A percentile compares a stretch with the other conserved stretches of the same genome.
Evolutionary conservation across 768 basidiomycete genomes (phyloP).

Genomic region (Pleurotus djamor): DNA sequence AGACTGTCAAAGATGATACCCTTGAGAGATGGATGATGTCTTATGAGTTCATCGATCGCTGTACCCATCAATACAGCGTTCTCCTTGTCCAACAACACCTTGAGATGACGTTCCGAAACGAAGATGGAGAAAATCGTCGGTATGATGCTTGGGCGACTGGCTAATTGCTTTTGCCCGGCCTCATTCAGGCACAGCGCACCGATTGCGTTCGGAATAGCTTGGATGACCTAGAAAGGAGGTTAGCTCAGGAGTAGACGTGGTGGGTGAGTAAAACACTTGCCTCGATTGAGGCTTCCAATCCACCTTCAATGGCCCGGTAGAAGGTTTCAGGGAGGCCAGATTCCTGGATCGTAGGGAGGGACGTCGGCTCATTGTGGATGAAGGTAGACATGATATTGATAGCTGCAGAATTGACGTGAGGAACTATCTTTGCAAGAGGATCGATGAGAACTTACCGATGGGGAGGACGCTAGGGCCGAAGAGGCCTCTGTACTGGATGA

Average conservation of each 20-base stretch:
- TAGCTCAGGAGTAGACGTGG: slow-evolving; percentile 2
- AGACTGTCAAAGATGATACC: slow-evolving; percentile 75
- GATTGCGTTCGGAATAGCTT: slow-evolving; percentile 92
- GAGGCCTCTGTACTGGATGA: slow-evolving; percentile 76
- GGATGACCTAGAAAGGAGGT: slow-evolving; percentile 61
- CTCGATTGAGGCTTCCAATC: slow-evolving; percentile 86
- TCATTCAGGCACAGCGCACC: slow-evolving; percentile 96
- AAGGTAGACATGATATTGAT: slow-evolving; percentile 97
- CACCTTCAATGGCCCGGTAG: slow-evolving; percentile 81
- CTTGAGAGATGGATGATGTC: slow-evolving; percentile 92
- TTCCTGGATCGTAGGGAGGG: slow-evolving; percentile 90
- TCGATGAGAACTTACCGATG: slow-evolving; percentile 54
- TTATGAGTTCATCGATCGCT: slow-evolving; percentile 90
- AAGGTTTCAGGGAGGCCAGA: slow-evolving; percentile 85
- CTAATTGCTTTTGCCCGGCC: slow-evolving; percentile 78
- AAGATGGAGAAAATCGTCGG: slow-evolving; percentile 84
- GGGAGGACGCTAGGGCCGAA: slow-evolving; percentile 89
- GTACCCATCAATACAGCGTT: slow-evolving; percentile 88
- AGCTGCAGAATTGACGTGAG: slow-evolving; percentile 42
- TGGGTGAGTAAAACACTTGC: slow-evolving; percentile 32
- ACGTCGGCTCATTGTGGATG: slow-evolving; percentile 98
- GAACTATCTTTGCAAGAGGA: no score
- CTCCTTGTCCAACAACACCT: slow-evolving; percentile 88
- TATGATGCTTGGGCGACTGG: slow-evolving; percentile 77
- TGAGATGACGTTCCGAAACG: slow-evolving; percentile 79